Conservation (phyloP, 2,329 filamentous ascomycete genomes). For the Aspergillus flavus region DNA sequence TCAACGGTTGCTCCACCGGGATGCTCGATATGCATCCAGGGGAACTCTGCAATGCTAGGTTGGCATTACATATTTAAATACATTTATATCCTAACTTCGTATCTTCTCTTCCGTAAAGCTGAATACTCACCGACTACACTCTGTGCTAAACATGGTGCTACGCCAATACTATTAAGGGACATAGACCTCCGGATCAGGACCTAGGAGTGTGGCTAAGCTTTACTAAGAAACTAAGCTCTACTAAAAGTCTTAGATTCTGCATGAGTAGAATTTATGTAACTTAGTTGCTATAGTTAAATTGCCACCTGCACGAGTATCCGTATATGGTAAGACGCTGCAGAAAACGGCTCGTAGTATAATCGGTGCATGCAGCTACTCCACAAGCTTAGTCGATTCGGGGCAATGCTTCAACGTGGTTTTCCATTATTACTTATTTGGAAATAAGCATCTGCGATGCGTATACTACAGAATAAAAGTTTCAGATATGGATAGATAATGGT, state of each 20-base stretch:
- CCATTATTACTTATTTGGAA: accelerated
- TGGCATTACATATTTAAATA: no score
- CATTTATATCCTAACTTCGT: accelerated
- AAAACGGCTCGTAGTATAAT: background rate
- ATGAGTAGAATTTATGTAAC: background rate
- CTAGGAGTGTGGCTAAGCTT: background rate
- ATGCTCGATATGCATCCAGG: background rate
- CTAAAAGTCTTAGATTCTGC: background rate
- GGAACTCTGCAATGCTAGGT: no score
- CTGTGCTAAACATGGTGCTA: no score
- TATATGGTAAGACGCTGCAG: background rate
- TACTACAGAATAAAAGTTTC: no score
- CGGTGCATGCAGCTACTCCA: background rate
- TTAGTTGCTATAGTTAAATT: background rate
- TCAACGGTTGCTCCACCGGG: no score
- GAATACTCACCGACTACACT: no score
- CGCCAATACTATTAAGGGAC: no score
- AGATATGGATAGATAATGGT: no score
- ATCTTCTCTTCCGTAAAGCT: no score
- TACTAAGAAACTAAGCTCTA: background rate
- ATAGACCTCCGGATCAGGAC: background rate
- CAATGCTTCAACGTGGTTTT: background rate
- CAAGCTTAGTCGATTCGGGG: background rate
- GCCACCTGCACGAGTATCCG: background rate
- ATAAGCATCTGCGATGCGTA: no score